Percentiles rank a stretch among this genome's conserved stretches.
Conservation (phyloP, 108 stramenopile species). For the Bacterosira constricta region DNA sequence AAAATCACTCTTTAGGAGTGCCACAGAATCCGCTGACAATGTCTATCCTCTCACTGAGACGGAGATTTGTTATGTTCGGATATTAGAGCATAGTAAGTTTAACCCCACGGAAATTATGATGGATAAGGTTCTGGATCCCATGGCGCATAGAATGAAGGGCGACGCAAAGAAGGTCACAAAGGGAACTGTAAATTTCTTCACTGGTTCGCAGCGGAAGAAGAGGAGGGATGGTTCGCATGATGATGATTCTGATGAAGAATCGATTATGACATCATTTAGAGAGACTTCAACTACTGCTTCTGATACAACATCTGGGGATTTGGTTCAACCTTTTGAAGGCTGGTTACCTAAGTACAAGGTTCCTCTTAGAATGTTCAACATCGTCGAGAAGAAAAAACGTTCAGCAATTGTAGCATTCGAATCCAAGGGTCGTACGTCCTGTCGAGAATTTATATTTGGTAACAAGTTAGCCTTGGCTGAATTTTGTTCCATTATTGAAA, state of each 20-base stretch:
- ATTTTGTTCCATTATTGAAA: conserved; percentile 48
- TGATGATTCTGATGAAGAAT: conserved; percentile 26
- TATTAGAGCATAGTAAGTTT: not conserved
- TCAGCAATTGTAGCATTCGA: conserved; percentile 32
- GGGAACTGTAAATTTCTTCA: conserved; percentile 12
- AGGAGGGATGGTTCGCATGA: conserved; percentile 21
- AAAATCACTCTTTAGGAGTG: not conserved
- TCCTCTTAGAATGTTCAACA: conserved; percentile 43
- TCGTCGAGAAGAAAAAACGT: conserved; percentile 38
- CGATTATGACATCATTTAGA: conserved; percentile 16
- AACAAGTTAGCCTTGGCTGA: conserved; percentile 45
- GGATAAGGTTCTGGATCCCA: not conserved
- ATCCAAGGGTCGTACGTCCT: conserved; percentile 34
- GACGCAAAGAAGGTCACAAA: conserved; percentile 23
- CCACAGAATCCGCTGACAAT: not conserved
- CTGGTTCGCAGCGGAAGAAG: not conserved
- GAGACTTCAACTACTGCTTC: not conserved
- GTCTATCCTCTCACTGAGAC: not conserved
- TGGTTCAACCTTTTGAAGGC: conserved; percentile 18
- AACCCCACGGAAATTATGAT: conserved; percentile 14
- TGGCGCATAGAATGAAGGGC: not conserved
- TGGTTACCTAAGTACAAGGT: conserved; percentile 70
- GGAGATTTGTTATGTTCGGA: conserved; percentile 7
- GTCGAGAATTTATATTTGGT: conserved; percentile 69
- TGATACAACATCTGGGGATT: not conserved